Evolutionary conservation across 371 early-diverging fungal species (phyloP), one percentile per base, ranked within the genome.

Genomic region (Mucor irregularis): DNA sequence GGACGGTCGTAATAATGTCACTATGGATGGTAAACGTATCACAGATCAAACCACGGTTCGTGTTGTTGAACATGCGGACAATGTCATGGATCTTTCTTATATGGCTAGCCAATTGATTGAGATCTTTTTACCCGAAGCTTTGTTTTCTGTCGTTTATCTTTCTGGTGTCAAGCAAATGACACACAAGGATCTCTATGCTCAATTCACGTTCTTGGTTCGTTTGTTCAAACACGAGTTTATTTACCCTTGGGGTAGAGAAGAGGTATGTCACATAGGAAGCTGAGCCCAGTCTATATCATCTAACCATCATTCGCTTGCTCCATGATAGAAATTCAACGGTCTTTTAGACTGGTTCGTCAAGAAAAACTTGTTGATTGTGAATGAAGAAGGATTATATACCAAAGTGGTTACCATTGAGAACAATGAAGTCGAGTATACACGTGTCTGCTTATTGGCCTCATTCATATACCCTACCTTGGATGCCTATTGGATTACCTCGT

Each of bases 401-500:
- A 69, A 62, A 38, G 40, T 29, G 0, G 63, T 74, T 21, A 65
- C 62, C 1, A 42, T 59, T 5, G 69, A 74, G 9, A 64, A 42
- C 28, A 64, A 73, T 25, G 62, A 63, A 29, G 39, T 43, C 1
- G 69, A 65, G 22, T 66, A 74, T 53, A 69, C 54, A 6, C 68
- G 62, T 21, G 66, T 76, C 8, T 76, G 71, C 54, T 47, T 79
- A n/a, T 31, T 76, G 10, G 80, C 74, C 10, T 79, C 80, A 1
- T 66, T 79, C 10, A 51, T 78, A 29, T 76, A 79, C 46, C 80
- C 80, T 0, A 76, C 71, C 0, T 42, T 79, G 21, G 80, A 79
- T 53, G 78, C 78, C 9, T 76, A 76, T 34, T 79, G 80, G 80
- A 74, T 79, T 28, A 76, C 80, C 0, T 72, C 76, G 0, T 79